Evolutionary conservation across 352 stramenopile species (phyloP), one percentile per base, ranked within the genome.

Genomic region (Phytophthora kernoviae): DNA sequence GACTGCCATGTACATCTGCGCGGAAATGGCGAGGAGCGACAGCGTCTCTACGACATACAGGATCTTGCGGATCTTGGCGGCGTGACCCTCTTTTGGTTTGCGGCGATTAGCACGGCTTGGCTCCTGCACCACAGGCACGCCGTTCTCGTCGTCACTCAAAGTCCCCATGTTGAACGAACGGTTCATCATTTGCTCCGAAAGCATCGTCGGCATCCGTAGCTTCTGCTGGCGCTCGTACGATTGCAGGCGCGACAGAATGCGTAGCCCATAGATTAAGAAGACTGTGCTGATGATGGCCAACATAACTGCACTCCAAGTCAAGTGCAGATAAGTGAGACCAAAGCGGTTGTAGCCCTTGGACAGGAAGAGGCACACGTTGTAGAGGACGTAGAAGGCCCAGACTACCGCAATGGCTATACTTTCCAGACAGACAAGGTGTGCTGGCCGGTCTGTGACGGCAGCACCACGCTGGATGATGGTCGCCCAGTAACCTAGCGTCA

Each of bases 1-100:
- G 14, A 83, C 50, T 2, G 63, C 77, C 27, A 81, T 72, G 64
- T 79, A 82, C 36, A 90, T 73, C 64, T 85, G 73, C 7, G 62
- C 73, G 4, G 48, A 59, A 21, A 77, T 36, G 24, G 70, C 64
- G 9, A 70, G 53, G 5, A 77, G 47, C 0, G 66, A 72, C 12
- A 77, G 32, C 21, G 55, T 61, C 33, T 70, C 55, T 1, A 54
- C 63, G 33, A 77, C 64, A 17, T 57, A 57, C 34, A 77, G 41
- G 15, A 77, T 71, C 40, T 73, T 73, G 51, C 66, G 59, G 50
- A 77, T 71, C 55, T 74, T 77, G 36, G 47, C 34, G 5, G 59
- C 60, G 39, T 77, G 68, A 4, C 59, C 54, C 7, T 68, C 48
- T 44, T 68, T 46, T 18, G 65, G 54, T 22, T 62, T 65, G 3